Evolutionary conservation across 2,329 filamentous ascomycete genomes (phyloP).

Genomic region (Metarhizium brunneum): DNA sequence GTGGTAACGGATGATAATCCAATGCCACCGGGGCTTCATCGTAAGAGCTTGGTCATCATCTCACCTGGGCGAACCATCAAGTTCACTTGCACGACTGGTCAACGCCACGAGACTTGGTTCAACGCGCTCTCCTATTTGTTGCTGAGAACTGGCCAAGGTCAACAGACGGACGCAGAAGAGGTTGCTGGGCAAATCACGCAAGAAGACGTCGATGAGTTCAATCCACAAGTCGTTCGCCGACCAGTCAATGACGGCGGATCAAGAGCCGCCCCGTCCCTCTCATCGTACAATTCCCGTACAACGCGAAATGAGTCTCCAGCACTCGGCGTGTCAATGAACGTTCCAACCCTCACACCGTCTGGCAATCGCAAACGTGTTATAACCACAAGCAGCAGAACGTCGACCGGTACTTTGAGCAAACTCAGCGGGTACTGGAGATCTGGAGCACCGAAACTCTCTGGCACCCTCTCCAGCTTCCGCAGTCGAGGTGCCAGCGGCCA

Average conservation of each 20-base stretch:
- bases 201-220: constrained; percentile 71
- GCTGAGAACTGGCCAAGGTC: constrained; percentile 61
- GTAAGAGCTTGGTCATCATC: constrained; percentile 84
- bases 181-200: constrained; percentile 46
- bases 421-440: constrained; percentile 52
- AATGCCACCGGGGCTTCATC: constrained; percentile 86
- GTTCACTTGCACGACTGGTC: constrained; percentile 88
- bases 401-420: constrained; percentile 42
- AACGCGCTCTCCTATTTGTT: constrained; percentile 92
- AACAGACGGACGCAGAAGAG: constrained; percentile 52
- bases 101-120: constrained; percentile 97
- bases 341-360: constrained; percentile 48
- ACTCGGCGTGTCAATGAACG: constrained; percentile 37
- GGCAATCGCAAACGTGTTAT: constrained; percentile 26
- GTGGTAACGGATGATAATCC: constrained; percentile 93
- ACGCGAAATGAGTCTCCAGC: constrained; percentile 57
- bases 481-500: constrained; percentile 39
- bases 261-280: constrained; percentile 56
- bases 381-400: constrained; percentile 19
- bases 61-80: constrained; percentile 84
- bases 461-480: constrained; percentile 44
- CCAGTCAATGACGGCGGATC: constrained; percentile 30
- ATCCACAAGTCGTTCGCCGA: constrained; percentile 46
- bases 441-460: constrained; percentile 31
- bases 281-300: constrained; percentile 70